phyloP scores from a whole-genome alignment of 2,329 filamentous ascomycete species.

The Zarea fungicola region DNA sequence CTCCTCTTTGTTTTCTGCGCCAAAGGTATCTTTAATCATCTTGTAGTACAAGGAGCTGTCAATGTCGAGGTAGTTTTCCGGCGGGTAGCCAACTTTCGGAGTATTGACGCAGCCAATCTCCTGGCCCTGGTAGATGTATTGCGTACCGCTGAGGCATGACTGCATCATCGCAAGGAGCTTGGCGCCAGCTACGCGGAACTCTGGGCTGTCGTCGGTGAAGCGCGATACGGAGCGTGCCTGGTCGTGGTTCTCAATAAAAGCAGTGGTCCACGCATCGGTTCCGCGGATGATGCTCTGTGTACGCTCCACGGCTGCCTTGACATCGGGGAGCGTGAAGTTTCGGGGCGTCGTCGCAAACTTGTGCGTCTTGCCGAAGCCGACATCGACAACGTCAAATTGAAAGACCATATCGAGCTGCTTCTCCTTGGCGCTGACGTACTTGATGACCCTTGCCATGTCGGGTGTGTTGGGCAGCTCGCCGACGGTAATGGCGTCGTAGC shows the following conservation, averaged over 20 bases:
- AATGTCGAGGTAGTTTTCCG: conserved; percentile 48
- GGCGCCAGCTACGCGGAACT: conserved; percentile 42
- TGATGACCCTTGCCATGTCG: conserved; percentile 49
- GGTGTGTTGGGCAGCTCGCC: conserved; percentile 64
- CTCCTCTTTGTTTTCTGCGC: conserved; percentile 25
- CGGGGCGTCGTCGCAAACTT: conserved; percentile 46
- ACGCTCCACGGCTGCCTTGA: conserved; percentile 43
- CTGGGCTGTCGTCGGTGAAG: conserved; percentile 45
- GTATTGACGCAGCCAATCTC: conserved; percentile 61
- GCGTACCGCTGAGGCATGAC: conserved; percentile 49
- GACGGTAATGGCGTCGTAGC: conserved; percentile 64
- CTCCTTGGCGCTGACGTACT: conserved; percentile 53
- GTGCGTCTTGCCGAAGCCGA: conserved; percentile 47
- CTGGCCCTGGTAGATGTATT: conserved; percentile 64
- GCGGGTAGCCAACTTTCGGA: conserved; percentile 51
- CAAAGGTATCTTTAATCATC: conserved; percentile 25
- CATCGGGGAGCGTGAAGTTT: conserved; percentile 41
- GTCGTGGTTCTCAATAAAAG: conserved; percentile 63
- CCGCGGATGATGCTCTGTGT: conserved; percentile 49
- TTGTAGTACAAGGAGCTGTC: conserved; percentile 40
- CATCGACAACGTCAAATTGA: conserved; percentile 59
- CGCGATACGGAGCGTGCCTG: conserved; percentile 54
- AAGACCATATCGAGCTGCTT: conserved; percentile 66
- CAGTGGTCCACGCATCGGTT: conserved; percentile 57
- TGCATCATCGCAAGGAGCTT: conserved; percentile 56